A percentile compares a stretch with the other conserved stretches of the same genome.
phyloP scores from a whole-genome alignment of 257 asterid species.

The Euphrasia confusa region DNA sequence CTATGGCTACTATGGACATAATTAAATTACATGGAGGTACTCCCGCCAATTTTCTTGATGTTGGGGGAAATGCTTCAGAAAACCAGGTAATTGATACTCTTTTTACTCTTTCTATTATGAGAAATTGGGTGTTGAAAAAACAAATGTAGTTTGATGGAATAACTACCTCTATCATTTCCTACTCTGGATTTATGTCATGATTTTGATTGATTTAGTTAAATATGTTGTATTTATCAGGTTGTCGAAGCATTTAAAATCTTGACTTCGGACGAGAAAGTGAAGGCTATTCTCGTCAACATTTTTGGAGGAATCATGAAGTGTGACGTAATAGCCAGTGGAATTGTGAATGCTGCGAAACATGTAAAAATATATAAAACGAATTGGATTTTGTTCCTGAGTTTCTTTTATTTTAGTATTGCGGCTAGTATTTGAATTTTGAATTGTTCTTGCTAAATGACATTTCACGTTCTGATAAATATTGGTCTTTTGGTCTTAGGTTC shows the following conservation, averaged over 20 bases:
- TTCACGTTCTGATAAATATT: background rate
- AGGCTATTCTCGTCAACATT: slow-evolving; percentile 93
- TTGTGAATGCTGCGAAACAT: slow-evolving; percentile 94
- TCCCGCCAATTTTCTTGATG: slow-evolving; percentile 99
- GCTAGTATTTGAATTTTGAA: background rate
- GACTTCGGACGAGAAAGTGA: slow-evolving; percentile 95
- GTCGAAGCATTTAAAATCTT: slow-evolving; percentile 97
- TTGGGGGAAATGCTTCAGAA: slow-evolving; percentile 99
- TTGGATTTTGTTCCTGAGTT: background rate
- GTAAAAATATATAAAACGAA: slow-evolving; percentile 31
- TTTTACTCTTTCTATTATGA: slow-evolving; percentile 2
- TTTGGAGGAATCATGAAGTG: slow-evolving; percentile 99
- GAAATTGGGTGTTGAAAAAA: slow-evolving; percentile 5
- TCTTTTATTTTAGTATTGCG: no score
- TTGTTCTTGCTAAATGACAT: background rate
- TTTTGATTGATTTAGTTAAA: slow-evolving; percentile 17
- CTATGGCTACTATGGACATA: slow-evolving; percentile 99
- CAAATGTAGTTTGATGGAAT: background rate
- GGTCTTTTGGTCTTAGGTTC: slow-evolving; percentile 44
- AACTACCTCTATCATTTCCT: slow-evolving; percentile 14
- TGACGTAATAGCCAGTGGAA: slow-evolving; percentile 95
- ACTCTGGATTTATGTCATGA: slow-evolving; percentile 5
- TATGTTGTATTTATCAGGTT: slow-evolving; percentile 47
- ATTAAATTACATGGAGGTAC: slow-evolving; percentile 97
- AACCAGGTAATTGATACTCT: slow-evolving; percentile 50